Evolutionary conservation across 176 grass and related monocot genomes (phyloP).

Genomic region (Echinochloa phyllopogon): DNA sequence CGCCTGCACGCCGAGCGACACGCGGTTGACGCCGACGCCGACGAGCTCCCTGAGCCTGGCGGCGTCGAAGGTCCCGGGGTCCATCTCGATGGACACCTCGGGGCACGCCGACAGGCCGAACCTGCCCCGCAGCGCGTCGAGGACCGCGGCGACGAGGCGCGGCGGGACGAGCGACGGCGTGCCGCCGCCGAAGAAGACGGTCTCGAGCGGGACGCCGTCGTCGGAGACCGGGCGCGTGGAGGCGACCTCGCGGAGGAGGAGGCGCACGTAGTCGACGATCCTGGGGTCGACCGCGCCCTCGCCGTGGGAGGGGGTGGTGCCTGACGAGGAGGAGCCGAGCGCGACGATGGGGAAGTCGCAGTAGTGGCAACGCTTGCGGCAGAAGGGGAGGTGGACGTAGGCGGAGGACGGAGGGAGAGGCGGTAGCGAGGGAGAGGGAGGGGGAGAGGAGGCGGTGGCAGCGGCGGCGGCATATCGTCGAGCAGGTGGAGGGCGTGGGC

Average conservation of each 20-base stretch:
- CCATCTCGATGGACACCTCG: conserved; percentile 93
- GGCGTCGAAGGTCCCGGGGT: conserved; percentile 77
- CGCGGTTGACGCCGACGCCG: conserved; percentile 73
- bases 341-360: conserved; percentile 91
- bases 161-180: conserved; percentile 88
- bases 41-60: conserved; percentile 55
- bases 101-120: conserved; percentile 61
- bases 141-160: conserved; percentile 56
- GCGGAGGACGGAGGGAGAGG: conserved; percentile 56
- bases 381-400: conserved; percentile 88
- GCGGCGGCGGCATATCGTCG: conserved; percentile 58
- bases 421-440: neutral
- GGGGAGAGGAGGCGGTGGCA: neutral
- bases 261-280: conserved; percentile 74
- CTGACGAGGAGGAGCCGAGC: conserved; percentile 56
- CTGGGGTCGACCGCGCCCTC: conserved; percentile 58
- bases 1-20: conserved; percentile 85
- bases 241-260: conserved; percentile 79
- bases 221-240: conserved; percentile 51
- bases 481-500: conserved; percentile 54
- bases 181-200: conserved; percentile 84
- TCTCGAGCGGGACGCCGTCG: conserved; percentile 59
- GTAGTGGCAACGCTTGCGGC: conserved; percentile 91
- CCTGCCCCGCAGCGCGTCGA: conserved; percentile 59
- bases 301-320: neutral